Evolutionary conservation across 208 protist species (phyloP).

Genomic region (Leishmania mexicana): DNA sequence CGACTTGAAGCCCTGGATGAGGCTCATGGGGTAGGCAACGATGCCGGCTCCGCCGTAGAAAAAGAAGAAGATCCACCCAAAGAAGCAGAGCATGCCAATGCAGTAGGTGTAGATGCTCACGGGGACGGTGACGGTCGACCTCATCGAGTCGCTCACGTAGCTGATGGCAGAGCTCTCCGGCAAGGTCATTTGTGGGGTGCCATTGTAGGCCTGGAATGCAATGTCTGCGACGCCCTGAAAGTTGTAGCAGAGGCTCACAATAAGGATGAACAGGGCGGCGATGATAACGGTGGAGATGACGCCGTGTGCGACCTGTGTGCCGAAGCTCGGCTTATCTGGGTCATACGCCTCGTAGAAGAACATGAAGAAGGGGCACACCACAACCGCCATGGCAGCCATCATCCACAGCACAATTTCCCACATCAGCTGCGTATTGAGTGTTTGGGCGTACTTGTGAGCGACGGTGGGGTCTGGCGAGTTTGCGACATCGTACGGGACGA

Average conservation of each 20-base stretch:
- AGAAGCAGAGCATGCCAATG: conserved; percentile 76
- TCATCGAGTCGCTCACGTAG: conserved; percentile 25
- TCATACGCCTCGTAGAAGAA: conserved; percentile 96
- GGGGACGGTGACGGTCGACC: conserved; percentile 34
- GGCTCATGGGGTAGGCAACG: conserved; percentile 84
- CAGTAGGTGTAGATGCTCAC: conserved; percentile 82
- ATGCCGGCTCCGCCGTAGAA: conserved; percentile 94
- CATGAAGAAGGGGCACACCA: conserved; percentile 91
- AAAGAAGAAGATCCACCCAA: conserved; percentile 92
- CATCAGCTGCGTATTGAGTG: conserved; percentile 83
- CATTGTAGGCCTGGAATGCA: conserved; percentile 40
- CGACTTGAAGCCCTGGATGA: conserved; percentile 42
- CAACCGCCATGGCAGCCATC: conserved; percentile 64
- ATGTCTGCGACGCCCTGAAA: conserved; percentile 56
- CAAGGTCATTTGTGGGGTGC: conserved; percentile 34
- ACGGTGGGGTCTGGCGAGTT: conserved; percentile 78
- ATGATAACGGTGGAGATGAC: conserved; percentile 79
- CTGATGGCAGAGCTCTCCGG: conserved; percentile 8
- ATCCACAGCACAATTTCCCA: conserved; percentile 91
- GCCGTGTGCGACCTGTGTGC: conserved; percentile 57
- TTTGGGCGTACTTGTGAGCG: conserved; percentile 50
- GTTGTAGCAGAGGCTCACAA: conserved; percentile 59
- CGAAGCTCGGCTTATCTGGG: conserved; percentile 63
- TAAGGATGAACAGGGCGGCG: conserved; percentile 56
- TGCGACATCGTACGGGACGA: conserved; percentile 94